Percentiles rank a stretch among this genome's conserved stretches.
These are phyloP conservation scores for Coemansia sp. DNA, from an alignment of 192 early-diverging fungal genomes.

Conservation along the genomic window DNA sequence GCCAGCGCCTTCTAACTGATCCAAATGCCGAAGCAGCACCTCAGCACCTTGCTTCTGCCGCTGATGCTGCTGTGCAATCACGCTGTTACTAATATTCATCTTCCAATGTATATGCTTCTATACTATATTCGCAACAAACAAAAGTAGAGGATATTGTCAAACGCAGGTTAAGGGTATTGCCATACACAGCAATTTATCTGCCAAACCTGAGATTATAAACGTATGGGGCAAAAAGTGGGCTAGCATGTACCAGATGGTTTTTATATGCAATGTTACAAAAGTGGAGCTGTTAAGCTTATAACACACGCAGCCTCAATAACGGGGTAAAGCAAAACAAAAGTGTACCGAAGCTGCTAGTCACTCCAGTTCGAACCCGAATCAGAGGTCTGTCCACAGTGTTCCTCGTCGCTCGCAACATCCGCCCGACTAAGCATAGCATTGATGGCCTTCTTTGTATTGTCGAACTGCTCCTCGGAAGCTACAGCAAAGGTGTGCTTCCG, in stretches of 20 bases:
- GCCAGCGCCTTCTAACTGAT: slow-evolving; percentile 40
- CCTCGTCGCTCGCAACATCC: slow-evolving; percentile 13
- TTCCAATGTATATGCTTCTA: neutral
- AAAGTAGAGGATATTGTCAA: neutral
- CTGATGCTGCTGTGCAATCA: slow-evolving; percentile 5
- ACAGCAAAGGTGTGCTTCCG: slow-evolving; percentile 8
- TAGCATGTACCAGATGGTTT: too few relatives aligned
- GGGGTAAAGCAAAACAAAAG: neutral
- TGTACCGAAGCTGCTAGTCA: neutral
- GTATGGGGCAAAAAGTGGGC: too few relatives aligned
- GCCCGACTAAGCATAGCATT: slow-evolving; percentile 33
- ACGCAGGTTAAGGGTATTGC: neutral
- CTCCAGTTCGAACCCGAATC: slow-evolving; percentile 33
- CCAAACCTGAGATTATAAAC: neutral
- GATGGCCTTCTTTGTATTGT: slow-evolving; percentile 42
- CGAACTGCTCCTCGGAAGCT: slow-evolving; percentile 8
- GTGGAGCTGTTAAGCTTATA: too few relatives aligned
- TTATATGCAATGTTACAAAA: too few relatives aligned
- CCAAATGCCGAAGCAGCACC: slow-evolving; percentile 31
- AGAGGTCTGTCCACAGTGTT: neutral
- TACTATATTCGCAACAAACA: too few relatives aligned
- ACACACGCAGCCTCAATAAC: neutral
- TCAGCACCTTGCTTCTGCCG: slow-evolving; percentile 21
- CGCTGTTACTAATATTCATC: slow-evolving; percentile 2
- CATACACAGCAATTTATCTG: neutral